A percentile compares a stretch with the other conserved stretches of the same genome.
These are phyloP conservation scores for Euclidium syriacum DNA, from an alignment of 345 rosid species.

Conservation along the genomic window DNA sequence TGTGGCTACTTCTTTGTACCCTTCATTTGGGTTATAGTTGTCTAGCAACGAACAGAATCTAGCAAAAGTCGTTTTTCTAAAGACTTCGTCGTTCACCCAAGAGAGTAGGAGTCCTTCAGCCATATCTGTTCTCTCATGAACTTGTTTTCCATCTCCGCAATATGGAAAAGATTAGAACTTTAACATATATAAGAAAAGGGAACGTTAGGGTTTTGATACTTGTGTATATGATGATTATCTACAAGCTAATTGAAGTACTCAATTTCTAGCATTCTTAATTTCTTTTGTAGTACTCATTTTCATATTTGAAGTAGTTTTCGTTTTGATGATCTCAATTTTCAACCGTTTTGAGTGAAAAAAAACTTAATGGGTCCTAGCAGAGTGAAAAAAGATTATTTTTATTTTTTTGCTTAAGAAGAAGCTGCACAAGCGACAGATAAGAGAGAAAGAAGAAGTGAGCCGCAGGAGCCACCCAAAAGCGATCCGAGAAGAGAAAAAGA, in stretches of 20 bases:
- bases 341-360: no score
- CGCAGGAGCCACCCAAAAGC: no score
- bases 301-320: no score
- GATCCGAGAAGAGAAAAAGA: no score
- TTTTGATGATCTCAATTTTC: no score
- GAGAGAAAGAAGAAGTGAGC: no score
- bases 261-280: no score
- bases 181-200: conserved; percentile 15
- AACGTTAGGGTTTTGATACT: neutral
- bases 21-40: conserved; percentile 82
- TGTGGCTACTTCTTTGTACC: conserved; percentile 73
- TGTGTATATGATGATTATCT: neutral
- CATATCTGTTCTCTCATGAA: conserved; percentile 61
- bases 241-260: neutral
- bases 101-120: conserved; percentile 68
- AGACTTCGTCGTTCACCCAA: conserved; percentile 67
- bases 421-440: no score
- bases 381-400: no score
- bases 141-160: conserved; percentile 89
- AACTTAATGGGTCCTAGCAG: no score
- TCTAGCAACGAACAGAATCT: conserved; percentile 90
- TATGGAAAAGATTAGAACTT: conserved; percentile 75
- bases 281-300: no score
- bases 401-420: no score
- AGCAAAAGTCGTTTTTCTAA: conserved; percentile 65